Base-by-base conservation (phyloP, 1,139 yeast genomes). In the Yamadazyma oceani region DNA sequence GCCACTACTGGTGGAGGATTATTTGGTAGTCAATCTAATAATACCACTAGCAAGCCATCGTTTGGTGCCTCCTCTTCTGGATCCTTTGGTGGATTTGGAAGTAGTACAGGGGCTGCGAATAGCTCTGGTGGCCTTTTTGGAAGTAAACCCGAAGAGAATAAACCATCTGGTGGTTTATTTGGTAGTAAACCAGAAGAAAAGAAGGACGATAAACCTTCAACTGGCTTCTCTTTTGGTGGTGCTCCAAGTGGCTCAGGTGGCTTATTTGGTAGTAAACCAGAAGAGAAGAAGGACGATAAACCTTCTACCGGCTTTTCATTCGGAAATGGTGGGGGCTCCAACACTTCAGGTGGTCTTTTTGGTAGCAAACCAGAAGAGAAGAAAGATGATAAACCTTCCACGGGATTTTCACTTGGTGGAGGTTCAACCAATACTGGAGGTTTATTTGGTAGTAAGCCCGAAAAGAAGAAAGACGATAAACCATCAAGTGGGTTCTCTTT, bases 81-180 rank as follows among this genome's bases (percentile, higher is more conserved):
- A 21, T 45, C 56, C 19, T 55, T 63, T 42, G 69, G 69, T 4
- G 49, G 58, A 5, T 35, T n/a, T 12, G 37, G 6, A 19, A 17
- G 9, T 17, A 27, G 28, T 8, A 32, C 28, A 10, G n/a, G 26
- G 15, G 13, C 33, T 26, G 15, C 31, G n/a, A 16, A 27, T 17
- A 25, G 33, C 17, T 14, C 28, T 10, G 23, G 43, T 7, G 14
- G 14, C 14, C 16, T 28, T 5, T 39, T 39, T 31, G 42, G 42
- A 26, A 10, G 25, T 16, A 40, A 56, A 29, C 45, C 46, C 41
- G 39, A 21, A n/a, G 52, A 54, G 13, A 26, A 43, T 26, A 55
- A 47, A 26, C 45, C 54, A 11, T 32, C 39, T 28, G 19, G 24
- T 13, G 33, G 28, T 7, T 31, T 16, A 5, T 47, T 28, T 16